Percentiles rank a stretch among this genome's conserved stretches.
Conservation (phyloP, 2,329 filamentous ascomycete species). For the Fusarium dlaminii region DNA sequence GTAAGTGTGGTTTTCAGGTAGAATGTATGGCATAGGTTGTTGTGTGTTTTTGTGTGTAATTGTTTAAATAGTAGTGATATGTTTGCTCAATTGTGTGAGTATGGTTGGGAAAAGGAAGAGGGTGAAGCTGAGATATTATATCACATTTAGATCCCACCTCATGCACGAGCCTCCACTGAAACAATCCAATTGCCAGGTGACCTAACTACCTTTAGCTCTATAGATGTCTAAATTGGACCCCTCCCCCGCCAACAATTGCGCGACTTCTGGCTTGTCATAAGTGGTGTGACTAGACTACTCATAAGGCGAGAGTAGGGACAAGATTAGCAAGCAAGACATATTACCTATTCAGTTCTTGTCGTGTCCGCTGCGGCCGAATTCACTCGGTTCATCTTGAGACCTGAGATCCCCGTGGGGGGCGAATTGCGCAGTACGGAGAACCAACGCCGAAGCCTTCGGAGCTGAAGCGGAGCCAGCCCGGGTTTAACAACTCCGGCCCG, state of each 20-base stretch:
- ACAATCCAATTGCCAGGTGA: constrained; percentile 30
- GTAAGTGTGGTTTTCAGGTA: constrained; percentile 4
- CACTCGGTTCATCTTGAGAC: constrained; percentile 1
- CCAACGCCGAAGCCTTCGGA: constrained; percentile 31
- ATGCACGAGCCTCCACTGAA: constrained; percentile 24
- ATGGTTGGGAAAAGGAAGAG: constrained; percentile 2
- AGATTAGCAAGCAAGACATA: not conserved
- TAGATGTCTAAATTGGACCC: not conserved
- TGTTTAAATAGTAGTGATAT: not conserved
- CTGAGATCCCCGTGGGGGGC: not conserved
- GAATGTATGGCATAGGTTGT: constrained; percentile 10
- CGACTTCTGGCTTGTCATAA: constrained; percentile 29
- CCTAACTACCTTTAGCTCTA: not conserved
- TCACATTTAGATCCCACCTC: constrained; percentile 37
- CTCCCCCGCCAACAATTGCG: constrained; percentile 24
- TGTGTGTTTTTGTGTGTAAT: not conserved
- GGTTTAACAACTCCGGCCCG: constrained; percentile 20
- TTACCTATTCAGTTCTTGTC: not conserved
- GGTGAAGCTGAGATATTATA: constrained; percentile 31
- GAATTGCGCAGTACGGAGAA: constrained; percentile 17
- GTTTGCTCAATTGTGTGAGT: constrained; percentile 1
- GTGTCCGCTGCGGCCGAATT: not conserved
- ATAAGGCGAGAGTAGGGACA: not conserved
- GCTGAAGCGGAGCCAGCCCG: constrained; percentile 29
- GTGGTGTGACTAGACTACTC: constrained; percentile 36